These are phyloP conservation scores for Leishmania turanica DNA, from an alignment of 208 protist genomes.

Conservation along the genomic window DNA sequence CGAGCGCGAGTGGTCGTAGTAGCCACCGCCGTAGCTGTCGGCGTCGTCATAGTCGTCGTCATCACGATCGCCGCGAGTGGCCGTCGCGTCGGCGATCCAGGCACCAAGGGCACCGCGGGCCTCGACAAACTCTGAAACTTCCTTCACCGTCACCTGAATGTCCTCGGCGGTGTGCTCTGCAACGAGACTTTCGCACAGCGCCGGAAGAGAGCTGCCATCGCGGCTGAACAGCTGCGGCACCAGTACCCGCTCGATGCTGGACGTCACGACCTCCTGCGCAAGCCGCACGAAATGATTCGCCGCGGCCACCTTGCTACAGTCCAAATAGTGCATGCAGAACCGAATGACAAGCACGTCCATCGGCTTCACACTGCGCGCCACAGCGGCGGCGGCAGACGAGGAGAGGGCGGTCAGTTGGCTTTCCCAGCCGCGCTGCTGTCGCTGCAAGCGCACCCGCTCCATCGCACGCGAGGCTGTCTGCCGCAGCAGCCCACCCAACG, in stretches of 20 bases:
- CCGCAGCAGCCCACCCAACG: constrained; percentile 64
- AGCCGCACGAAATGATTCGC: constrained; percentile 66
- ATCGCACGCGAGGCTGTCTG: constrained; percentile 74
- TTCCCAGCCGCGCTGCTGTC: constrained; percentile 23
- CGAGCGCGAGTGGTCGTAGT: not conserved
- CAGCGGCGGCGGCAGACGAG: constrained; percentile 11
- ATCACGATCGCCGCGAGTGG: constrained; percentile 26
- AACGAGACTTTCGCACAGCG: constrained; percentile 74
- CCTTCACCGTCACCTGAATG: constrained; percentile 61
- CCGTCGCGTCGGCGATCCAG: constrained; percentile 34
- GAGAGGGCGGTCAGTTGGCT: not conserved
- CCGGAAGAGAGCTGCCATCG: constrained; percentile 43
- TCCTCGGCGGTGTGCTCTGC: constrained; percentile 74
- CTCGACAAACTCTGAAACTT: constrained; percentile 80
- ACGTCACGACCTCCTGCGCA: constrained; percentile 69
- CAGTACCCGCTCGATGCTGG: constrained; percentile 64
- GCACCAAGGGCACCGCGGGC: constrained; percentile 41
- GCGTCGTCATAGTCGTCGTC: constrained; percentile 11
- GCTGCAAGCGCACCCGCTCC: constrained; percentile 64
- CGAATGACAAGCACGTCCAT: constrained; percentile 81
- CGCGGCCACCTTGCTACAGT: constrained; percentile 34
- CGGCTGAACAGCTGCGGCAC: constrained; percentile 50
- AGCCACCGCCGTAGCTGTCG: constrained; percentile 19
- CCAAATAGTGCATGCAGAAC: constrained; percentile 78
- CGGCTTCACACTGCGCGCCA: constrained; percentile 40